phyloP scores from a whole-genome alignment of 768 basidiomycete species.

The Russula compacta region DNA sequence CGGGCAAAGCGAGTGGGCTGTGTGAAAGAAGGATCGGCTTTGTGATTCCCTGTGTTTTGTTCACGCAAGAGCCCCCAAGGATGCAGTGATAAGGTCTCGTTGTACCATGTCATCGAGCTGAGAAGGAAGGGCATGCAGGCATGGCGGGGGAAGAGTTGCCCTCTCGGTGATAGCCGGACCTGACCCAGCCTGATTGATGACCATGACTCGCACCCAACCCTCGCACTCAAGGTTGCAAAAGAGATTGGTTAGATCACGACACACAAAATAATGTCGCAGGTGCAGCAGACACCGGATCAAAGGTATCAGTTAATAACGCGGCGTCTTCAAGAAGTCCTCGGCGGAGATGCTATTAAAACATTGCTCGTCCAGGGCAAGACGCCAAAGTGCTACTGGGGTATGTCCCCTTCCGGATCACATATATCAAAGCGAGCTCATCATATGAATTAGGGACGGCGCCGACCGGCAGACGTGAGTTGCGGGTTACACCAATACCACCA shows the following conservation, averaged over 20 bases:
- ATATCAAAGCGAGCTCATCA: background rate
- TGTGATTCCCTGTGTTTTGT: no score
- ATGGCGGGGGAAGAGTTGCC: background rate
- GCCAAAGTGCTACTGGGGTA: slow-evolving; percentile 90
- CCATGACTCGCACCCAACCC: background rate
- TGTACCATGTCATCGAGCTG: no score
- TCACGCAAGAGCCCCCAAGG: no score
- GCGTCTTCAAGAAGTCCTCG: slow-evolving; percentile 78
- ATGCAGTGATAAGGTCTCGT: no score
- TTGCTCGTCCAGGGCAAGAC: slow-evolving; percentile 69
- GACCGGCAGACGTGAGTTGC: slow-evolving; percentile 79
- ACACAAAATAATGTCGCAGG: background rate
- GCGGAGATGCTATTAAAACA: slow-evolving; percentile 72
- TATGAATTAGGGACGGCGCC: slow-evolving; percentile 67
- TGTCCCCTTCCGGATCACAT: slow-evolving; percentile 25
- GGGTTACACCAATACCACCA: background rate
- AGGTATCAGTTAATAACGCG: slow-evolving; percentile 81
- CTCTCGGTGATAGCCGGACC: slow-evolving; percentile 6
- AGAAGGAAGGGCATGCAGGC: no score
- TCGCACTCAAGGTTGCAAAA: no score
- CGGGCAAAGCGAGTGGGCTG: no score
- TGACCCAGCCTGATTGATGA: background rate
- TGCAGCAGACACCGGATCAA: slow-evolving; percentile 24
- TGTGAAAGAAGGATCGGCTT: no score
- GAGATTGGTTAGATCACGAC: no score